Evolutionary conservation across 768 basidiomycete species (phyloP).

Genomic region (Dioszegia crocea): DNA sequence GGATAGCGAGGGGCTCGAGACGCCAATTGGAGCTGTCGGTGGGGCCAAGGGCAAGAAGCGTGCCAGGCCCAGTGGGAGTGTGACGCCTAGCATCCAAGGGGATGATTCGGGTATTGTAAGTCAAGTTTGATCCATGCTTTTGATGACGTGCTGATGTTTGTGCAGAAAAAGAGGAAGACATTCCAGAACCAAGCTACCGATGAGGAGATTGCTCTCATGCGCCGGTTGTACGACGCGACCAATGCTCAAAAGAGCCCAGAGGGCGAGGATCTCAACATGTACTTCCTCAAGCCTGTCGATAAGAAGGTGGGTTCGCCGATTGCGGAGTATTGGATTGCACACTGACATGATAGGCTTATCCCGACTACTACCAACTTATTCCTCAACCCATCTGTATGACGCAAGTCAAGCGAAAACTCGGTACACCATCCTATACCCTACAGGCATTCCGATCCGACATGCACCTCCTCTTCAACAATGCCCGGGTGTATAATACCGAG

Average conservation of each 20-base stretch:
- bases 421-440: constrained; percentile 68
- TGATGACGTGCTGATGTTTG: constrained; percentile 5
- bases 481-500: constrained; percentile 87
- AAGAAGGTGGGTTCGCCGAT: constrained; percentile 47
- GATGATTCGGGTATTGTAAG: constrained; percentile 31
- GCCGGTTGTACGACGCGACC: constrained; percentile 35
- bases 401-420: constrained; percentile 66
- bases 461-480: constrained; percentile 89
- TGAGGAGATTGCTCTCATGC: constrained; percentile 32
- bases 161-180: constrained; percentile 44
- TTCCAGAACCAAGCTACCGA: constrained; percentile 2
- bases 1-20: not conserved
- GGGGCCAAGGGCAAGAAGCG: constrained; percentile 29
- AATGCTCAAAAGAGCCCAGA: constrained; percentile 33
- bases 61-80: constrained; percentile 27
- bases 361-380: constrained; percentile 89
- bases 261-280: constrained; percentile 41
- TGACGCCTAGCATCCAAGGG: constrained; percentile 31
- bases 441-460: constrained; percentile 71
- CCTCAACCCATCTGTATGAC: constrained; percentile 80
- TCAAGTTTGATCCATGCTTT: not conserved
- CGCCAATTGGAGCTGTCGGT: not conserved
- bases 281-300: constrained; percentile 47
- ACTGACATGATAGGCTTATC: constrained; percentile 62
- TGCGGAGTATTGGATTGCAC: not conserved